Percentiles rank a stretch among this genome's conserved stretches.
These are phyloP conservation scores for Gilbertella persicaria DNA, from an alignment of 371 early-diverging fungal genomes.

Conservation along the genomic window DNA sequence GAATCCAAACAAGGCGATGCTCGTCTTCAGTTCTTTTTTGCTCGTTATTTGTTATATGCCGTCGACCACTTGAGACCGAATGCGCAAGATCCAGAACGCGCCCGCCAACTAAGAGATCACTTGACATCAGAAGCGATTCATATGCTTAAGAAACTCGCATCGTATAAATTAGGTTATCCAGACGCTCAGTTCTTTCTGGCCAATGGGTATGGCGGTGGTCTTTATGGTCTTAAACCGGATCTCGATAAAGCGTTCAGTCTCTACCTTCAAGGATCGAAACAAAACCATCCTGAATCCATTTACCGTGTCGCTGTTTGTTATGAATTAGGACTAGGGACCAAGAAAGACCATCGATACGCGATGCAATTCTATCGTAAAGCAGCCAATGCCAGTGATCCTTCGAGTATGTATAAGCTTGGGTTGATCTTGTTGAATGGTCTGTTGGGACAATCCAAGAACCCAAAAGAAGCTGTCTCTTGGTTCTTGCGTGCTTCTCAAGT, in stretches of 20 bases:
- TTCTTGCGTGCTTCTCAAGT: constrained; percentile 86
- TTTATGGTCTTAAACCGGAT: constrained; percentile 75
- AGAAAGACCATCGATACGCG: constrained; percentile 80
- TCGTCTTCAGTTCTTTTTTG: constrained; percentile 73
- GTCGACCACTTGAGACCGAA: constrained; percentile 47
- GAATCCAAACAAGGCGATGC: constrained; percentile 74
- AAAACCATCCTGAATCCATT: constrained; percentile 87
- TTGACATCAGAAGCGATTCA: constrained; percentile 67
- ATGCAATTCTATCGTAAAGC: constrained; percentile 94
- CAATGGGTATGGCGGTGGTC: constrained; percentile 78
- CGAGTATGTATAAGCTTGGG: constrained; percentile 96
- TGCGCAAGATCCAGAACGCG: constrained; percentile 61
- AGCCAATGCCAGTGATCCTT: constrained; percentile 87
- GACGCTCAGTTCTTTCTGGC: constrained; percentile 93
- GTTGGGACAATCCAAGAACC: constrained; percentile 69
- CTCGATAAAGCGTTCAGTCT: constrained; percentile 87
- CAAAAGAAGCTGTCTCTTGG: constrained; percentile 90
- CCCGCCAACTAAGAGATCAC: constrained; percentile 65
- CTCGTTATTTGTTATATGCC: constrained; percentile 62
- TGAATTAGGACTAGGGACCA: constrained; percentile 92
- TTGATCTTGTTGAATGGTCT: constrained; percentile 79
- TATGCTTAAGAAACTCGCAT: constrained; percentile 68
- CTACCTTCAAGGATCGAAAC: constrained; percentile 91
- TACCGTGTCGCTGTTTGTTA: constrained; percentile 96
- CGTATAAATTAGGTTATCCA: constrained; percentile 60